Conservation (phyloP, 257 asterid genomes). For the Gentiana dahurica region DNA sequence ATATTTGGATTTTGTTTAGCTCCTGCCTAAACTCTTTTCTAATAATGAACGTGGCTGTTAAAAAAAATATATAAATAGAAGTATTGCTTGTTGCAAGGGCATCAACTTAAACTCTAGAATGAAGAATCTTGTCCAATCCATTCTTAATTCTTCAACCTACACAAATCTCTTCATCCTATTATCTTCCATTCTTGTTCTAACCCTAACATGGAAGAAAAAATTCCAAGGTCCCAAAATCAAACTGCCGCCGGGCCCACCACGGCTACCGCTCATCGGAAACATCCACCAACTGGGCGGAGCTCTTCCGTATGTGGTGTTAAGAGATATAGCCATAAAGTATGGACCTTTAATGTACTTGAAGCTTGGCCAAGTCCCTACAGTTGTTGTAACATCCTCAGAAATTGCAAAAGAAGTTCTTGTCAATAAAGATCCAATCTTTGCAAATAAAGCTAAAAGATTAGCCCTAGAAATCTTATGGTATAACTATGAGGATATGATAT, state of each 20-base stretch:
- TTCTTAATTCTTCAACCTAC: not conserved
- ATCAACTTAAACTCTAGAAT: no score
- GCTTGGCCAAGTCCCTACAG: constrained; percentile 24
- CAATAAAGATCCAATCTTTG: constrained; percentile 26
- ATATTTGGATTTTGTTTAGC: no score
- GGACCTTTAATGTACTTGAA: constrained; percentile 30
- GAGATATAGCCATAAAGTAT: constrained; percentile 13
- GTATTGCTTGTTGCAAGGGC: no score
- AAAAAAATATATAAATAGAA: no score
- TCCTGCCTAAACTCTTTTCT: no score
- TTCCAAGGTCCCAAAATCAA: not conserved
- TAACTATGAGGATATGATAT: constrained; percentile 13
- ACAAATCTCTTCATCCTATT: not conserved
- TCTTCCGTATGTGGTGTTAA: constrained; percentile 16
- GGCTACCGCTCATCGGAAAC: constrained; percentile 27
- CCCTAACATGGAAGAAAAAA: not conserved
- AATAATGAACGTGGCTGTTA: no score
- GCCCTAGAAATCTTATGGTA: constrained; percentile 15
- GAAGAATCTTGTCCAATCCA: no score
- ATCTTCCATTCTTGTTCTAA: not conserved
- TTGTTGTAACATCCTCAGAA: constrained; percentile 23
- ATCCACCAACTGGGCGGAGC: constrained; percentile 24
- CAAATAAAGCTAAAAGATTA: constrained; percentile 20
- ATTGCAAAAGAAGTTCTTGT: constrained; percentile 17
- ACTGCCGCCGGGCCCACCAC: constrained; percentile 20